Evolutionary conservation across 2,329 filamentous ascomycete genomes (phyloP), one percentile per base, ranked within the genome.

Genomic region (Colletotrichum caudatum): DNA sequence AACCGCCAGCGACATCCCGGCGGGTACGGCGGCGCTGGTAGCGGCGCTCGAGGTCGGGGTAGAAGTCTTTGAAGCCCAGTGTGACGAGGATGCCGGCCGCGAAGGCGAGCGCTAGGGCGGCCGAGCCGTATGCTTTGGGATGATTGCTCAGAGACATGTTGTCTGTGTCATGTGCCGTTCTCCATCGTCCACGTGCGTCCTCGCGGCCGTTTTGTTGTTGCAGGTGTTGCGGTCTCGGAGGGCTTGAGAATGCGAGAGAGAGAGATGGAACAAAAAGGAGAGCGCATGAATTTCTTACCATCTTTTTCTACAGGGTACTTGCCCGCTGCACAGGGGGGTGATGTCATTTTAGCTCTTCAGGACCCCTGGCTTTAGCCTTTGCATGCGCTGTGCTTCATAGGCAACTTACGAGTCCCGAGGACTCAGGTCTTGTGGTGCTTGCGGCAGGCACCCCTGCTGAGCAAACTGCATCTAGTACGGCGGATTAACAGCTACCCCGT

Each of bases 21-120:
- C 75, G 68, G 74, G 80, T 73, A 66, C 79, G 79, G 74, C 82
- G 82, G 74, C 81, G 84, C 76, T 88, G 88, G 76, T 90, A 93
- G 26, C 89, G 87, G 29, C 85, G 82, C 79, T 94, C 91, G 58
- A 94, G 85, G 75, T 94, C 91, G 1, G 92, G 91, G 76, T 94
- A 95, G 48, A 95, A 81, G 78, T 95, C 93, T 81, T 94, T 94
- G 83, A 94, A 90, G 69, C 92, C 91, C 3, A 96, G 82, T 0
- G 94, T 94, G 67, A 95, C 81, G 63, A 94, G 83, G 64, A 94
- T 87, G 54, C 95, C 94, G 12, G 93, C 87, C n/a, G 91, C 80
- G 77, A 98, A 97, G 77, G 93, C 92, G 26, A 90, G 83, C 68
- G 89, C 86, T 53, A 94, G 80, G 73, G 92, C 93, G 37, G 91